Percentiles rank a stretch among this genome's conserved stretches.
These are phyloP conservation scores for Aspergillus ochraceoroseus DNA, from an alignment of 2,329 filamentous ascomycete species.

Conservation along the genomic window DNA sequence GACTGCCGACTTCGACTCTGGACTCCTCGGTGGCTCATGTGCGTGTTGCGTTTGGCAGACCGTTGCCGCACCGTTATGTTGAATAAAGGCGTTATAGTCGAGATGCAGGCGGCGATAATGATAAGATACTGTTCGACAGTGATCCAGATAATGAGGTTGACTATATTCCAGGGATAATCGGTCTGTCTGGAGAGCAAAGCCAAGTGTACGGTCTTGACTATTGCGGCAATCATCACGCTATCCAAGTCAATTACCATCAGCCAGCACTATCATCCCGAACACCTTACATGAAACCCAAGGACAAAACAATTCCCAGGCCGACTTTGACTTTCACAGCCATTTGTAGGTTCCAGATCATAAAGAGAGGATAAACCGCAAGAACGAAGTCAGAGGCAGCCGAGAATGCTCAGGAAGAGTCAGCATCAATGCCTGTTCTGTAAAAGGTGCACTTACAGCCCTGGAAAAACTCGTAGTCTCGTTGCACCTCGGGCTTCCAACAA, in stretches of 20 bases:
- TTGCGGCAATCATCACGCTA: constrained; percentile 15
- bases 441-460: constrained; percentile 12
- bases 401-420: constrained; percentile 2
- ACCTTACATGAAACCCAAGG: constrained; percentile 13
- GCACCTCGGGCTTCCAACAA: constrained; percentile 9
- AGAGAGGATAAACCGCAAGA: constrained; percentile 12
- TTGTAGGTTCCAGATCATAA: constrained; percentile 10
- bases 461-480: constrained; percentile 15
- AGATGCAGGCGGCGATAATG: constrained; percentile 14
- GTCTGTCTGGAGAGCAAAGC: constrained; percentile 2
- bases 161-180: constrained; percentile 10
- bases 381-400: constrained; percentile 13
- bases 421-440: not conserved
- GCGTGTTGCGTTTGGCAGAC: not conserved
- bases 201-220: constrained; percentile 14
- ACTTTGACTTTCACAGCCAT: constrained; percentile 13
- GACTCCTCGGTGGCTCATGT: not conserved
- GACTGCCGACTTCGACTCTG: constrained; percentile 1
- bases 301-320: constrained; percentile 9
- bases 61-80: constrained; percentile 5
- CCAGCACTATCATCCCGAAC: no score
- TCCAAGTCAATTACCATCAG: not conserved
- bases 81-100: constrained; percentile 10
- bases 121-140: constrained; percentile 15
- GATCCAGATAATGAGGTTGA: constrained; percentile 12